Base-by-base conservation (phyloP, 805 yeast species). In the Cyberlindnera amylophila region DNA sequence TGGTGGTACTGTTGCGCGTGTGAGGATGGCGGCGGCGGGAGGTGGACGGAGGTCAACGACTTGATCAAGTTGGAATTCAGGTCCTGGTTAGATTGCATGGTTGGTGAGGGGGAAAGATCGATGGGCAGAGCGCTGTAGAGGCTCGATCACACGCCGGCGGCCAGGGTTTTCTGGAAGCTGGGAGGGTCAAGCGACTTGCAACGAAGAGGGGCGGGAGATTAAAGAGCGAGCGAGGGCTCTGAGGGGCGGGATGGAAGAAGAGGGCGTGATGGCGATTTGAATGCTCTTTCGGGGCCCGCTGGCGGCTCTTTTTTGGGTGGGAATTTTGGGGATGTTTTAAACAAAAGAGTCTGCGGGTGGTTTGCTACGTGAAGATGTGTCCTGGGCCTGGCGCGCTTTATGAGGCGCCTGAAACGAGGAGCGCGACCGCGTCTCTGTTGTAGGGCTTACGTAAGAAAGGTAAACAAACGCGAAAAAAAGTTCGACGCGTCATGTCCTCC, bases 21-120 rank as follows among this genome's bases (percentile, higher is more conserved):
- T 31, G 42, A 30, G 32, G 53, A 32, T n/a, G 71, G 70, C 2
- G 70, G 71, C 9, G 71, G 71, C 6, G 71, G 71, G 19, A 67
- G 58, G 38, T 67, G 68, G 26, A 67, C 68, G 23, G 70, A 66
- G 16, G 63, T 60, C 45, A 66, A 47, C 17, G 70, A 65, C 52
- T 62, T 65, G 41, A 65, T 50, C 39, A 66, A 53, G 55, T 58
- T 61, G 23, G 62, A 53, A 47, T 58, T 60, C 38, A 57, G 54
- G 39, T 58, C 62, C 35, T 55, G 54, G 41, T 51, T 54, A 11
- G 50, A 34, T 34, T 49, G 52, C 59, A 55, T 53, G 38, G 44
- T 39, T 27, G 14, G 34, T 17, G 24, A 24, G 34, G 24, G 24
- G 10, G 6, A 27, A 12, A 13, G n/a, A 27, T 27, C 14, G 13